Conservation (phyloP, 2,329 filamentous ascomycete species). For the Fusarium redolens region DNA sequence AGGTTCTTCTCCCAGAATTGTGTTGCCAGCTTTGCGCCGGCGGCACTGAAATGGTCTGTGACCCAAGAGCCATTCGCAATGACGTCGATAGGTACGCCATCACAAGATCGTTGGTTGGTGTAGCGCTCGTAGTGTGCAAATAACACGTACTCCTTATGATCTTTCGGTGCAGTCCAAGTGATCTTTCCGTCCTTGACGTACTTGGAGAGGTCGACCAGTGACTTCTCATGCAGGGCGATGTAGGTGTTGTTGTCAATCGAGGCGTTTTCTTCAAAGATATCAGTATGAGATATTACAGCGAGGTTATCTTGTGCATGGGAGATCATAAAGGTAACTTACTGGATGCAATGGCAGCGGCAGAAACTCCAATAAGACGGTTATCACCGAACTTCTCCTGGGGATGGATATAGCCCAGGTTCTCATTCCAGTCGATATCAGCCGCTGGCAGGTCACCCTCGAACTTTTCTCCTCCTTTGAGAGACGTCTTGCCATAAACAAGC, state of each 20-base stretch:
- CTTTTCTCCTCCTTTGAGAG: neutral
- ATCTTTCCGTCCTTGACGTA: neutral
- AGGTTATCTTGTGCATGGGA: too few species aligned
- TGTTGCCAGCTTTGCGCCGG: neutral
- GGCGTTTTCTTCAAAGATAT: rapidly evolving
- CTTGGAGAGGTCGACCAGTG: rapidly evolving
- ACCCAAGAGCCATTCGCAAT: neutral
- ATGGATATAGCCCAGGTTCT: neutral
- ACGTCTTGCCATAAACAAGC: neutral
- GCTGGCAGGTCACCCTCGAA: neutral
- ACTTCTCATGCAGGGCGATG: neutral
- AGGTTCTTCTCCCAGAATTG: neutral
- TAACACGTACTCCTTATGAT: neutral
- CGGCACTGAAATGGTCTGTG: neutral
- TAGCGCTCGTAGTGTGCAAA: neutral
- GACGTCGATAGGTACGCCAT: neutral
- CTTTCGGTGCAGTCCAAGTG: neutral
- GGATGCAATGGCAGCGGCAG: neutral
- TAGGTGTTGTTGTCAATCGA: rapidly evolving
- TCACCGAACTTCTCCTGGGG: neutral
- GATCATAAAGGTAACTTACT: neutral
- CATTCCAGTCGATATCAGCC: neutral
- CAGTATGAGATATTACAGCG: neutral
- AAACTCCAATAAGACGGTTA: neutral
- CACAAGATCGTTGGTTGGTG: neutral